Evolutionary conservation across 768 basidiomycete genomes (phyloP), one percentile per base, ranked within the genome.

Genomic region (Tylopilus subfusipes): DNA sequence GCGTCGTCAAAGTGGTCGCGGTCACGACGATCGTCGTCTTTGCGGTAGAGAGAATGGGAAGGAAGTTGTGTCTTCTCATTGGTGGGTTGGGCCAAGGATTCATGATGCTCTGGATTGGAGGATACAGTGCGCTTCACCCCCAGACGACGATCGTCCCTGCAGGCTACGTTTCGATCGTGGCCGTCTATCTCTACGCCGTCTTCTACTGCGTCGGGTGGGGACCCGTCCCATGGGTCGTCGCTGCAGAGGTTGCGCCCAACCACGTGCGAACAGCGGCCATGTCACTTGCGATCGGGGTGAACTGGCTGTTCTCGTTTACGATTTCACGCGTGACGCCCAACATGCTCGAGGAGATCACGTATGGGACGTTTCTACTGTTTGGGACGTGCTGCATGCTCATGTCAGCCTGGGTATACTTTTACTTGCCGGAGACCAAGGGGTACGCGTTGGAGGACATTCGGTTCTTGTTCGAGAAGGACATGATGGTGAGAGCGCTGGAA

Each of bases 31-130:
- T 73, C 7, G 72, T 81, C 33, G 53, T 71, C 1, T 74, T 81
- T 51, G 79, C 75, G n/a, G 73, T 82, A 5, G 81, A 82, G 56
- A 57, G 68, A 31, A 51, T 76, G 34, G 82, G 82, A 4, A 73
- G 79, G 47, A 82, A 82, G 57, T 68, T 60, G 42, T 80, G 76
- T 52, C 68, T 82, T 18, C 69, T 83, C 40, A 67, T 77, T 38
- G 79, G 80, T 13, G 78, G 78, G 21, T 52, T 80, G 6, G 78
- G 79, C 7, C 82, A 82, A 58, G 74, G 74, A 12, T 31, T 47
- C 19, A 59, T 55, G 64, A 76, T 76, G 74, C 55, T 76, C 19
- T 76, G 70, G 70, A 69, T 74, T 30, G 72, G 63, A 9, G 71
- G 68, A 30, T 75, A 72, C 55, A 56, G 55, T 21, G 72, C 62